phyloP scores from a whole-genome alignment of 73 alveolate genomes.

The Tetrahymena malaccensis region DNA sequence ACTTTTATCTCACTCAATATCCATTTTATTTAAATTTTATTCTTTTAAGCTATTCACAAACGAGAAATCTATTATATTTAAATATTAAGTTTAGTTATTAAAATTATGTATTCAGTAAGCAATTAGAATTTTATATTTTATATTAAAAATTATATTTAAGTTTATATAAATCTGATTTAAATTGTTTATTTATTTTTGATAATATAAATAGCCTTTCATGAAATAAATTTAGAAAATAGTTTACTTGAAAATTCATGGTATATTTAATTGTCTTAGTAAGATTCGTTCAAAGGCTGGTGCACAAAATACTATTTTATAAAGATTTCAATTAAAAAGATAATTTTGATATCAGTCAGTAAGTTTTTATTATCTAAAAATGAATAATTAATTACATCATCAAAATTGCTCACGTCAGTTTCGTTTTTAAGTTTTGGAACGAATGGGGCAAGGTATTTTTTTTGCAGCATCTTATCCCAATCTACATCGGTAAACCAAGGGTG shows the following conservation, averaged over 20 bases:
- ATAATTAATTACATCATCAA: conserved; percentile 29
- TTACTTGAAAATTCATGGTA: not conserved
- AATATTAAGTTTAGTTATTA: not conserved
- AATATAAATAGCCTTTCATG: too few species aligned
- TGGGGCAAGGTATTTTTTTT: conserved; percentile 66
- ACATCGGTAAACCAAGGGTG: conserved; percentile 53
- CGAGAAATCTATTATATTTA: not conserved
- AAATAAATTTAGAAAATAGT: not conserved
- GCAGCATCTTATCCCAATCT: conserved; percentile 45
- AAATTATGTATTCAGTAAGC: not conserved
- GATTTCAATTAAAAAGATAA: too few species aligned
- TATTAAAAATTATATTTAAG: too few species aligned
- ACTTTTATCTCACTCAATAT: not conserved
- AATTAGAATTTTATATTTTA: too few species aligned
- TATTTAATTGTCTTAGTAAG: not conserved
- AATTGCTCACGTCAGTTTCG: conserved; percentile 42
- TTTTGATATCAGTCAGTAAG: too few species aligned
- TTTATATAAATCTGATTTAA: too few species aligned
- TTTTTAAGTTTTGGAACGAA: conserved; percentile 54
- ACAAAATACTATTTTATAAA: not conserved
- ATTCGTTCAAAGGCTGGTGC: not conserved
- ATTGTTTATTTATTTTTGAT: too few species aligned
- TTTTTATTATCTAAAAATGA: too few species aligned
- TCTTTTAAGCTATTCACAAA: not conserved
- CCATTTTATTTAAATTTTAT: not conserved